Evolutionary conservation across 2,329 filamentous ascomycete genomes (phyloP).

Genomic region (Fusarium anguioides): DNA sequence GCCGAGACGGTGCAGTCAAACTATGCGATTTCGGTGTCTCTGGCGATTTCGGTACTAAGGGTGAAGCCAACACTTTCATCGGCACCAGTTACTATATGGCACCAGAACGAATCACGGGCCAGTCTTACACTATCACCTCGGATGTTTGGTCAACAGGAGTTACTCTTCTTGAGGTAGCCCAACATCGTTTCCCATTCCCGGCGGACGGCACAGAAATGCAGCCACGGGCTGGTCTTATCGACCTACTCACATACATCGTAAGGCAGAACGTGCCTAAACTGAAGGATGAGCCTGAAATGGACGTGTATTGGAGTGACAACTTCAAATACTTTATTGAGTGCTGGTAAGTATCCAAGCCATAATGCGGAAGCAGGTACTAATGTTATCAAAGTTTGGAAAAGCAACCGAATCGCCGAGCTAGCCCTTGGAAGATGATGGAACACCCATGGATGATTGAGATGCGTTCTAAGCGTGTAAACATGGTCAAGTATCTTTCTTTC

Average conservation of each 20-base stretch:
- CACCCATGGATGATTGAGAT: constrained; percentile 99
- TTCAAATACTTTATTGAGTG: constrained; percentile 99
- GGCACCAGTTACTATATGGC: constrained; percentile 99
- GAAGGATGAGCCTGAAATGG: constrained; percentile 91
- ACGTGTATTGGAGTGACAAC: constrained; percentile 94
- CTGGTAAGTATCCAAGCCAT: constrained; percentile 74
- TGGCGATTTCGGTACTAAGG: constrained; percentile 97
- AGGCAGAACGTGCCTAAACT: constrained; percentile 93
- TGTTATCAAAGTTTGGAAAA: constrained; percentile 81
- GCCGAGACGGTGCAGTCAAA: constrained; percentile 92
- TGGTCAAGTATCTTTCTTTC: constrained; percentile 91
- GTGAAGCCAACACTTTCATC: constrained; percentile 98
- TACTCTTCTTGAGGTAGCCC: constrained; percentile 97
- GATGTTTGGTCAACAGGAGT: constrained; percentile 99
- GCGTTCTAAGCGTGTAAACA: constrained; percentile 95
- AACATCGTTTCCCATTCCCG: constrained; percentile 98
- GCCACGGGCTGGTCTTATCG: constrained; percentile 90
- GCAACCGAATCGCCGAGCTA: constrained; percentile 85
- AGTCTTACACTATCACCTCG: constrained; percentile 97
- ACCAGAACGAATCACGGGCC: constrained; percentile 95
- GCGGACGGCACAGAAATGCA: constrained; percentile 97
- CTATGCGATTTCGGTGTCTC: constrained; percentile 98
- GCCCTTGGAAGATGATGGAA: constrained; percentile 98
- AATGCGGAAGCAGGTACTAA: constrained; percentile 35
- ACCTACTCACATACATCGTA: constrained; percentile 96